A percentile compares a stretch with the other conserved stretches of the same genome.
These are phyloP conservation scores for Nothophytophthora sp. DNA, from an alignment of 352 stramenopile species.

Conservation along the genomic window DNA sequence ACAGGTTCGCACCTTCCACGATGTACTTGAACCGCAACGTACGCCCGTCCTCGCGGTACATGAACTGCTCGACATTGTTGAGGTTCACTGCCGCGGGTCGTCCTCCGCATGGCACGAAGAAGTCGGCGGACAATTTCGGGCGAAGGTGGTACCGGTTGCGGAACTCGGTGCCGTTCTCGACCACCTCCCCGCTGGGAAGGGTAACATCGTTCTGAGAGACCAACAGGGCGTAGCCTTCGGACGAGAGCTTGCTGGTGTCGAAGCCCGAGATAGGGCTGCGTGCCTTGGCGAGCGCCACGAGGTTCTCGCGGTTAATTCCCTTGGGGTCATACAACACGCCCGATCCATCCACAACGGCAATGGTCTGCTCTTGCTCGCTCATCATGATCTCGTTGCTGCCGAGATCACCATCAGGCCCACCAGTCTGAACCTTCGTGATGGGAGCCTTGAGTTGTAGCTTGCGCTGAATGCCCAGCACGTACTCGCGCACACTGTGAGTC, in stretches of 20 bases:
- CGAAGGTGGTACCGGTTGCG: constrained; percentile 98
- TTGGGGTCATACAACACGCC: constrained; percentile 95
- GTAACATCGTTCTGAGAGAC: constrained; percentile 76
- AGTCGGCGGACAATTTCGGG: constrained; percentile 90
- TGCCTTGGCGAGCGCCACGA: constrained; percentile 92
- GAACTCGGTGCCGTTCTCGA: constrained; percentile 95
- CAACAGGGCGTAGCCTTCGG: constrained; percentile 65
- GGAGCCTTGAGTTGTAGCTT: constrained; percentile 90
- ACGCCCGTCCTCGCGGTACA: constrained; percentile 66
- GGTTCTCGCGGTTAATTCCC: constrained; percentile 91
- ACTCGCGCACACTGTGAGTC: constrained; percentile 96
- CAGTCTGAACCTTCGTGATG: constrained; percentile 98
- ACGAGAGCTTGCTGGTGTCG: constrained; percentile 70
- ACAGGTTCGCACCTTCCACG: constrained; percentile 98
- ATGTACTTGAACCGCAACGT: constrained; percentile 94
- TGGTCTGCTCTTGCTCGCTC: constrained; percentile 93
- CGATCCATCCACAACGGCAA: constrained; percentile 95
- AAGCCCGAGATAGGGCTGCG: constrained; percentile 91
- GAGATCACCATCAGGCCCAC: constrained; percentile 97
- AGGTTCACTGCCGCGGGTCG: constrained; percentile 96
- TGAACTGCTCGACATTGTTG: constrained; percentile 94
- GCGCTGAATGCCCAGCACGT: constrained; percentile 93
- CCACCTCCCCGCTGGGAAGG: constrained; percentile 61
- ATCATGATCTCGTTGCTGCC: constrained; percentile 99
- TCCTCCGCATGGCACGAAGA: constrained; percentile 97